These are phyloP conservation scores for Neonectria punicea DNA, from an alignment of 2,329 filamentous ascomycete genomes.

Conservation along the genomic window DNA sequence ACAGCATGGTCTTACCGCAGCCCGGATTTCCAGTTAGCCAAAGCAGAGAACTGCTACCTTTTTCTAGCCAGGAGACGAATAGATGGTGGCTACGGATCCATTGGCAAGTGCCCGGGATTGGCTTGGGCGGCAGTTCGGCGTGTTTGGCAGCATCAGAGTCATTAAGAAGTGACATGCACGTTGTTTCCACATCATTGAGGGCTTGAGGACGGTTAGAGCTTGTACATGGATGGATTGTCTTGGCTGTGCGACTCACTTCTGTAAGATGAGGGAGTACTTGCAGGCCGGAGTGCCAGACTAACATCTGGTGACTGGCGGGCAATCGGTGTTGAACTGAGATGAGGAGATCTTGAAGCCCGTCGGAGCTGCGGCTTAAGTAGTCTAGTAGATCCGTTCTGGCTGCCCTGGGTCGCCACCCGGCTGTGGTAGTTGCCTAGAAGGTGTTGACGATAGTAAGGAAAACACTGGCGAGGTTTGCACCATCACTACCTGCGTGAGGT, in stretches of 20 bases:
- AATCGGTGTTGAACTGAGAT: conserved; percentile 27
- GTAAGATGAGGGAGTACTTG: background rate
- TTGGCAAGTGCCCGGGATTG: conserved; percentile 48
- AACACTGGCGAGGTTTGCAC: too few relatives aligned
- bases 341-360: conserved; percentile 31
- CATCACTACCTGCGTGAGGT: too few relatives aligned
- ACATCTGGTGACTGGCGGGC: conserved; percentile 5
- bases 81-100: conserved; percentile 47
- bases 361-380: conserved; percentile 28
- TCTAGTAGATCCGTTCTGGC: conserved; percentile 38
- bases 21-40: conserved; percentile 52
- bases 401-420: background rate
- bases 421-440: background rate
- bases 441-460: conserved; percentile 1
- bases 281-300: background rate
- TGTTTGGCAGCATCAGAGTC: conserved; percentile 45
- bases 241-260: background rate
- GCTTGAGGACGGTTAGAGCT: conserved; percentile 34
- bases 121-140: conserved; percentile 42
- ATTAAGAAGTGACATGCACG: conserved; percentile 47
- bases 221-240: background rate
- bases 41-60: conserved; percentile 43
- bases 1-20: conserved; percentile 44
- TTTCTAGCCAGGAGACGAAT: conserved; percentile 46
- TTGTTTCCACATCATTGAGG: conserved; percentile 46